Evolutionary conservation across 805 yeast species (phyloP).

Genomic region (Ogataea trehaloabstinens): DNA sequence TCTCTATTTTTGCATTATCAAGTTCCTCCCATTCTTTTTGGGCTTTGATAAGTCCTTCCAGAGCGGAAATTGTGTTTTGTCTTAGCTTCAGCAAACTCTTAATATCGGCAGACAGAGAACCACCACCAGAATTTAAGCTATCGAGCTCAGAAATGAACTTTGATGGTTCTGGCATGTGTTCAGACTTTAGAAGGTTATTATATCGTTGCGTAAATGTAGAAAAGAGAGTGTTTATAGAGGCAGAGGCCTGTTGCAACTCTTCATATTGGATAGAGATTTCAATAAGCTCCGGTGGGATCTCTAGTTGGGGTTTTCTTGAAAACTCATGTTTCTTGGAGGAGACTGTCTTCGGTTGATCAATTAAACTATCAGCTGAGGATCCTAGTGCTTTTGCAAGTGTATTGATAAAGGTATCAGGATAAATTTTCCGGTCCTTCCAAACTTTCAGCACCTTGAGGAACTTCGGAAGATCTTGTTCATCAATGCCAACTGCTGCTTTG

Average conservation of each 20-base stretch:
- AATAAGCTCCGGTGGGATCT: constrained; percentile 25
- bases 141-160: constrained; percentile 26
- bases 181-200: constrained; percentile 25
- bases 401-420: constrained; percentile 25
- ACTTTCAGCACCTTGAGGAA: constrained; percentile 52
- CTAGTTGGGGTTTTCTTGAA: neutral
- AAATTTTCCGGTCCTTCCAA: constrained; percentile 56
- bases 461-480: constrained; percentile 32
- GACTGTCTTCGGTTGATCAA: constrained; percentile 3
- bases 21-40: constrained; percentile 32
- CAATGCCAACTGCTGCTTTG: constrained; percentile 30
- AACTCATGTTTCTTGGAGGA: neutral
- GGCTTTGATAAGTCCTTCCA: constrained; percentile 26
- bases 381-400: constrained; percentile 10
- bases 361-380: constrained; percentile 5
- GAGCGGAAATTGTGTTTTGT: constrained; percentile 20
- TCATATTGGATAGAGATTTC: constrained; percentile 24
- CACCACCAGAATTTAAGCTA: constrained; percentile 13
- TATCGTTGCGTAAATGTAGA: constrained; percentile 23
- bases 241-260: constrained; percentile 20
- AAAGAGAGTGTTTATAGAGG: constrained; percentile 18
- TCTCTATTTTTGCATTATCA: constrained; percentile 22
- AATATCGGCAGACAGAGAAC: constrained; percentile 11
- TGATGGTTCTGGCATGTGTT: constrained; percentile 31
- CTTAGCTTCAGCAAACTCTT: constrained; percentile 20